These are phyloP conservation scores for Trichocladium antarcticum DNA, from an alignment of 495 filamentous ascomycete species.

Conservation along the genomic window DNA sequence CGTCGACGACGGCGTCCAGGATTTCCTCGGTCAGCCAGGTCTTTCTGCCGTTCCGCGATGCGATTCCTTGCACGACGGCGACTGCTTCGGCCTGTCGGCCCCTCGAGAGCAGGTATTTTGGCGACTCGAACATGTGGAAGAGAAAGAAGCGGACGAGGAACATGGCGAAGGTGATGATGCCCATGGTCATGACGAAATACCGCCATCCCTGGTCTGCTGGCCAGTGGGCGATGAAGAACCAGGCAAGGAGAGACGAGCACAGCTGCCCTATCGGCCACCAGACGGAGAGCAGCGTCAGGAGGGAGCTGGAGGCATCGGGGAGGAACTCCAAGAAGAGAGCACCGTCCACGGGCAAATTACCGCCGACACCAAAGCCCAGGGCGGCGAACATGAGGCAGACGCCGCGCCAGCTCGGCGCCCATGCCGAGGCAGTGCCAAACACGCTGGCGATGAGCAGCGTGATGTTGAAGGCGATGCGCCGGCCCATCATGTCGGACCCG, in stretches of 20 bases:
- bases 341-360: conserved; percentile 72
- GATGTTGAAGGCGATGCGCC: conserved; percentile 66
- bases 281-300: conserved; percentile 64
- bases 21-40: conserved; percentile 53
- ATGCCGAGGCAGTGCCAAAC: conserved; percentile 61
- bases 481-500: conserved; percentile 59
- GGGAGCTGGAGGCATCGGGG: conserved; percentile 61
- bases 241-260: conserved; percentile 61
- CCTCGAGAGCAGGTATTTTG: conserved; percentile 67
- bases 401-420: conserved; percentile 54
- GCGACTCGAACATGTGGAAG: conserved; percentile 75
- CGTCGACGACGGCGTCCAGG: conserved; percentile 42
- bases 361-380: conserved; percentile 46
- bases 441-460: conserved; percentile 60
- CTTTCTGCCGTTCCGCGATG: conserved; percentile 52
- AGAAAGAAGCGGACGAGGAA: conserved; percentile 67
- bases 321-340: conserved; percentile 73
- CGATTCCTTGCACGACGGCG: conserved; percentile 64
- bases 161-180: conserved; percentile 58
- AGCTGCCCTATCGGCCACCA: conserved; percentile 74
- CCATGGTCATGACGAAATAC: conserved; percentile 59
- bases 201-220: conserved; percentile 70
- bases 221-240: conserved; percentile 62
- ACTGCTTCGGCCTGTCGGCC: conserved; percentile 67
- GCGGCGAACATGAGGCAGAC: conserved; percentile 45